Conservation (phyloP, 306 rosid species). For the Casuarina equisetifolia region DNA sequence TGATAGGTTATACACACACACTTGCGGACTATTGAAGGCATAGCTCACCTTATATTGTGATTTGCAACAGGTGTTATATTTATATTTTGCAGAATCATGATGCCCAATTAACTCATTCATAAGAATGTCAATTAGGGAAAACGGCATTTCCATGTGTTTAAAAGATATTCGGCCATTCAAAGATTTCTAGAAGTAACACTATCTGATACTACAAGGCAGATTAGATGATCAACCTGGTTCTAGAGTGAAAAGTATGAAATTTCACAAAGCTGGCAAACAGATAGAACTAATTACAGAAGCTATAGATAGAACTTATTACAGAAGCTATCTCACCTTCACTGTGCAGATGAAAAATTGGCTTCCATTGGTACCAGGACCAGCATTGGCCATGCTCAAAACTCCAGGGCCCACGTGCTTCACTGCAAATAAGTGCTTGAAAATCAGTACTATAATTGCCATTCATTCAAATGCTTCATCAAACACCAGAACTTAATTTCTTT, state of each 20-base stretch:
- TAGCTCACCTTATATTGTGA: not conserved
- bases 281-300: conserved; percentile 11
- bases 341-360: conserved; percentile 94
- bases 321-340: conserved; percentile 59
- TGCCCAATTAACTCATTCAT: not conserved
- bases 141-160: not conserved
- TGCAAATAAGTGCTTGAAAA: conserved; percentile 40
- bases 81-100: not conserved
- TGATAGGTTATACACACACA: no score
- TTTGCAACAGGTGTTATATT: not conserved
- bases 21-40: not conserved
- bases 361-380: conserved; percentile 86
- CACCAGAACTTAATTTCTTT: conserved; percentile 2
- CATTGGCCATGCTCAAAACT: conserved; percentile 96
- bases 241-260: conserved; percentile 5
- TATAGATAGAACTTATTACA: conserved; percentile 5
- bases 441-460: conserved; percentile 7
- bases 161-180: not conserved
- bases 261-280: conserved; percentile 1
- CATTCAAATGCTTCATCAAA: conserved; percentile 4
- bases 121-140: not conserved
- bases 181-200: not conserved
- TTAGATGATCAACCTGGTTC: conserved; percentile 10
- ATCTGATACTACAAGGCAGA: not conserved
- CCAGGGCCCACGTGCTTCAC: conserved; percentile 95